A percentile compares a stretch with the other conserved stretches of the same genome.
phyloP scores from a whole-genome alignment of 1,139 yeast genomes.

The Yamadazyma buinensis region DNA sequence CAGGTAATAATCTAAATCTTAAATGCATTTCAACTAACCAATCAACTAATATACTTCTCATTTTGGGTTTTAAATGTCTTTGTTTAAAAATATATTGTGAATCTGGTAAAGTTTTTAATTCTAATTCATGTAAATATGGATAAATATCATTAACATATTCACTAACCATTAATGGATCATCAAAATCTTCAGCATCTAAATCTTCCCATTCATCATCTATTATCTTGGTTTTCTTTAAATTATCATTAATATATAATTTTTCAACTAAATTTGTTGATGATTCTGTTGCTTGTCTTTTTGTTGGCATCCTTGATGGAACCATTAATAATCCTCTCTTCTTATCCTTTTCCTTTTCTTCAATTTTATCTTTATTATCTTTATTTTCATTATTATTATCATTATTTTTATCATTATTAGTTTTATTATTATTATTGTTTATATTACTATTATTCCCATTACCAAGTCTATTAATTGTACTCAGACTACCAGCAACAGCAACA shows the following conservation, averaged over 20 bases:
- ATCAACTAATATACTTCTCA: slow-evolving; percentile 87
- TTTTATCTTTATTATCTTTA: background rate
- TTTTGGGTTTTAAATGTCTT: slow-evolving; percentile 72
- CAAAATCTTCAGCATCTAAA: slow-evolving; percentile 83
- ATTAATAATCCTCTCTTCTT: slow-evolving; percentile 11
- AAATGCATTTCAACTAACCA: slow-evolving; percentile 94
- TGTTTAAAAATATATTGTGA: slow-evolving; percentile 72
- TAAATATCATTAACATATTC: slow-evolving; percentile 90
- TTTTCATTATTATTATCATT: background rate
- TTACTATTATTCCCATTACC: background rate
- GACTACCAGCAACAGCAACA: too few species aligned
- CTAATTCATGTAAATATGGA: slow-evolving; percentile 71
- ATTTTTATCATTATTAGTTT: background rate
- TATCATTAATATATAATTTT: slow-evolving; percentile 28
- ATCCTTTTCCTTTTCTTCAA: background rate
- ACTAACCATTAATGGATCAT: slow-evolving; percentile 93
- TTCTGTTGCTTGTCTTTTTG: slow-evolving; percentile 56
- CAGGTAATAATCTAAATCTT: slow-evolving; percentile 83
- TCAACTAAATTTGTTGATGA: slow-evolving; percentile 49
- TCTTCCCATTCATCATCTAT: slow-evolving; percentile 78
- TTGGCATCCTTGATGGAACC: slow-evolving; percentile 46
- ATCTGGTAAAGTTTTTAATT: slow-evolving; percentile 73
- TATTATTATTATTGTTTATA: too few species aligned
- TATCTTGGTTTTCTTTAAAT: slow-evolving; percentile 31
- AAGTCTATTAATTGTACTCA: background rate